These are phyloP conservation scores for Solanum bukasovii DNA, from an alignment of 257 asterid species.

Conservation along the genomic window DNA sequence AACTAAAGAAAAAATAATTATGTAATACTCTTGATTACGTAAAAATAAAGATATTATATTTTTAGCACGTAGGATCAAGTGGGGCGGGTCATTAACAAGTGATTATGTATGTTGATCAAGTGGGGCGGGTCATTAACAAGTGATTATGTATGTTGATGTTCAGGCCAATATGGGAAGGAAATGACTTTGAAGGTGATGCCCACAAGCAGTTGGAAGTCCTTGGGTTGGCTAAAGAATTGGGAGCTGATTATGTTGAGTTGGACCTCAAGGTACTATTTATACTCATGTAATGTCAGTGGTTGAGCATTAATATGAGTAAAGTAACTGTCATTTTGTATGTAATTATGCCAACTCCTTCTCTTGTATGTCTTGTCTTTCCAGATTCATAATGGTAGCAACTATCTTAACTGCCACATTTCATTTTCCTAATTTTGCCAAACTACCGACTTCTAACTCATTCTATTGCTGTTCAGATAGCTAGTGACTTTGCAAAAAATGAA, in stretches of 20 bases:
- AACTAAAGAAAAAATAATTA: not conserved
- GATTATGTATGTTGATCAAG: not conserved
- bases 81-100: not conserved
- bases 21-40: not conserved
- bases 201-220: conserved; percentile 22
- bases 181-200: conserved; percentile 13
- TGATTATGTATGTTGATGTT: not conserved
- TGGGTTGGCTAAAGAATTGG: conserved; percentile 42
- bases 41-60: not conserved
- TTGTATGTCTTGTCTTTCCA: not conserved
- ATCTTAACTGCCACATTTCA: not conserved
- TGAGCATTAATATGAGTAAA: not conserved
- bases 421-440: not conserved
- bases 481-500: conserved; percentile 20
- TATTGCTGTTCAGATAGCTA: conserved; percentile 29
- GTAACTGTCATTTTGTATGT: not conserved
- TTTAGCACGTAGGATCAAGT: not conserved
- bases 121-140: not conserved
- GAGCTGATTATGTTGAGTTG: conserved; percentile 52
- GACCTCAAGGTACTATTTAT: conserved; percentile 34
- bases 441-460: not conserved
- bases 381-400: not conserved
- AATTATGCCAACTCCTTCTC: not conserved
- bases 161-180: conserved; percentile 36
- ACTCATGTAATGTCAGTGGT: not conserved